Evolutionary conservation across 208 protist genomes (phyloP), one percentile per base, ranked within the genome.

Genomic region (Leishmania tropica): DNA sequence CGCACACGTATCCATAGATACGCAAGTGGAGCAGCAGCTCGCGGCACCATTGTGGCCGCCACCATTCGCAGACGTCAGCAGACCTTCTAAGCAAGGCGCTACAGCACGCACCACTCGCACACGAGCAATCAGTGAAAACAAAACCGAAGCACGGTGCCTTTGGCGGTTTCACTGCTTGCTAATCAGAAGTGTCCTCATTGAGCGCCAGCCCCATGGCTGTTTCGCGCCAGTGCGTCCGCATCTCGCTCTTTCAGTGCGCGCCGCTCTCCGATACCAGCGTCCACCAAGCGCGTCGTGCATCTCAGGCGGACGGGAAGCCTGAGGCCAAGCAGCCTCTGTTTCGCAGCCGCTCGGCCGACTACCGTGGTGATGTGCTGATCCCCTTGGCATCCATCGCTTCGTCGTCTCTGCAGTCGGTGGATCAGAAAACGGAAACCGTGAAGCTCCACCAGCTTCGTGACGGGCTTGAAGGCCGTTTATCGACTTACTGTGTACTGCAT

Each of bases 401-500:
- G 19, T 37, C 58, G 37, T 28, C 48, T 4, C 37, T 37, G 53
- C 45, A n/a, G 83, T 19, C 35, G 17, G 47, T 15, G 60, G 13
- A 19, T 11, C 7, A 31, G 0, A 21, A 45, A 6, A n/a, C 53
- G n/a, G 45, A 7, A 13, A 1, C n/a, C 10, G 75, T 45, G 53
- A 78, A 40, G 40, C 42, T 72, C 13, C 73, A 42, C 35, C 75
- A 90, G 10, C 83, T 92, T 15, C 72, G 83, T 2, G 48, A 15
- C 0, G 84, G 77, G 0, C 31, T 95, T 35, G 87, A 91, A 64
- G 67, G 81, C 35, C 84, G 92, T 6, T 81, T 95, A 0, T 91
- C 87, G 31, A 45, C 75, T 64, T 92, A 91, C 72, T 89, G 78
- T 58, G 76, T 93, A 17, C 28, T 91, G 28, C 88, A 94, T 67